A percentile compares a stretch with the other conserved stretches of the same genome.
Conservation (phyloP, 2,329 filamentous ascomycete genomes). For the Scytalidium lignicola region DNA sequence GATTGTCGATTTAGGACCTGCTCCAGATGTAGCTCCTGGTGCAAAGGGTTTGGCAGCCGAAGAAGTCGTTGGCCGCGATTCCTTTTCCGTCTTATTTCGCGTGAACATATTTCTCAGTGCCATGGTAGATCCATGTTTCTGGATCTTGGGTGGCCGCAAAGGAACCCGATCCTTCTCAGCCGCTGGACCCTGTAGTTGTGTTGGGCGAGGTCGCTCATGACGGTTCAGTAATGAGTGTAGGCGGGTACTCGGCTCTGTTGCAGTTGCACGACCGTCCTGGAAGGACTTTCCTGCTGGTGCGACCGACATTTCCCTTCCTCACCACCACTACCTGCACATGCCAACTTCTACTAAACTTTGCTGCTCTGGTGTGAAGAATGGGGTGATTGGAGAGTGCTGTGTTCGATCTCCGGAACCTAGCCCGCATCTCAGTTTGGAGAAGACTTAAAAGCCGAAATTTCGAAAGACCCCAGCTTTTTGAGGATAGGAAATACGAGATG, state of each 20-base stretch:
- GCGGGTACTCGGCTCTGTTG: background rate
- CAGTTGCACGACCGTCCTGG: background rate
- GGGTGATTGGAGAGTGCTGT: no score
- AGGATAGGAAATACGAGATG: no score
- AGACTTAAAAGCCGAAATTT: no score
- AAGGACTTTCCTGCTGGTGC: background rate
- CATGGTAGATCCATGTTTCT: constrained; percentile 21
- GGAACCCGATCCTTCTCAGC: constrained; percentile 14
- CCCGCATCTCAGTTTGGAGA: no score
- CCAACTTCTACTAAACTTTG: no score
- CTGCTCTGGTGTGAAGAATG: no score
- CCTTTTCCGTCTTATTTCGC: constrained; percentile 20
- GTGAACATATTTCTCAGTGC: constrained; percentile 26
- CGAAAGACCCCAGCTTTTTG: no score
- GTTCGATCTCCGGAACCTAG: no score
- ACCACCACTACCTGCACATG: no score
- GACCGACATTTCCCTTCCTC: background rate
- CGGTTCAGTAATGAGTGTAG: constrained; percentile 8
- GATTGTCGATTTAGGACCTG: constrained; percentile 7
- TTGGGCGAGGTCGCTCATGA: constrained; percentile 19
- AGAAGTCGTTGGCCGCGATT: no score
- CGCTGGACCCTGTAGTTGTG: constrained; percentile 9
- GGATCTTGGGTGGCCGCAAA: constrained; percentile 15
- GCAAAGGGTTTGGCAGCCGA: constrained; percentile 2
- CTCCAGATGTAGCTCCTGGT: constrained; percentile 11